Percentiles rank a stretch among this genome's conserved stretches.
phyloP scores from a whole-genome alignment of 805 yeast genomes.

The Candida rishiriensis region DNA sequence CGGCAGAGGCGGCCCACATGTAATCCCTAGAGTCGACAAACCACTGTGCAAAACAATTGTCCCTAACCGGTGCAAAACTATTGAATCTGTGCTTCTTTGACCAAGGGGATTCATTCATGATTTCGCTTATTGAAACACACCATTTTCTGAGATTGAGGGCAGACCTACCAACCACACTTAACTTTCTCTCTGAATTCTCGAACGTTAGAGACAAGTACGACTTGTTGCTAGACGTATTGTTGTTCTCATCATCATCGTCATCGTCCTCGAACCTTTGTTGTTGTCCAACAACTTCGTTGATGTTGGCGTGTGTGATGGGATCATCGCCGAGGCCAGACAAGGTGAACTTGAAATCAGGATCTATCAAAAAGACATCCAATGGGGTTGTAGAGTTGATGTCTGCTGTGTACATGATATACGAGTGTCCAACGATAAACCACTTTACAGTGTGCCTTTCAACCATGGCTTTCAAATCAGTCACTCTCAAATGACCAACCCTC shows the following conservation, averaged over 20 bases:
- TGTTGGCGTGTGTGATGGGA: conserved; percentile 17
- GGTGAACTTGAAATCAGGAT: conserved; percentile 58
- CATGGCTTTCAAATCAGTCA: conserved; percentile 80
- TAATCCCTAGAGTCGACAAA: conserved; percentile 91
- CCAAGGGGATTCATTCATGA: conserved; percentile 72
- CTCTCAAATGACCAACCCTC: conserved; percentile 86
- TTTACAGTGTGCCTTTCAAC: conserved; percentile 84
- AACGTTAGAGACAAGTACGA: conserved; percentile 54
- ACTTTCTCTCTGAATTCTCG: conserved; percentile 73
- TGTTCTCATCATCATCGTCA: conserved; percentile 36
- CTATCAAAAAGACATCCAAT: conserved; percentile 88
- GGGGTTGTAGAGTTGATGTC: conserved; percentile 85
- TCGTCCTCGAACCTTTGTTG: conserved; percentile 14
- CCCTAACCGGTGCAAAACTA: conserved; percentile 89
- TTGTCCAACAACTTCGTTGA: conserved; percentile 16
- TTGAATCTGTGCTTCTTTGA: conserved; percentile 68
- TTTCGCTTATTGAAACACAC: conserved; percentile 66
- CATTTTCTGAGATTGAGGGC: conserved; percentile 63
- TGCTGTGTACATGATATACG: conserved; percentile 81
- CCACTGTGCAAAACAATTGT: conserved; percentile 89
- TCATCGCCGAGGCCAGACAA: conserved; percentile 38
- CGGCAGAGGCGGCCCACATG: conserved; percentile 93
- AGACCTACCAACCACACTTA: conserved; percentile 67
- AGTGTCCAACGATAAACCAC: conserved; percentile 85
- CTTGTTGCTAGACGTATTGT: conserved; percentile 32